phyloP scores from a whole-genome alignment of 2,329 filamentous ascomycete species.

The Gaeumannomyces tritici region DNA sequence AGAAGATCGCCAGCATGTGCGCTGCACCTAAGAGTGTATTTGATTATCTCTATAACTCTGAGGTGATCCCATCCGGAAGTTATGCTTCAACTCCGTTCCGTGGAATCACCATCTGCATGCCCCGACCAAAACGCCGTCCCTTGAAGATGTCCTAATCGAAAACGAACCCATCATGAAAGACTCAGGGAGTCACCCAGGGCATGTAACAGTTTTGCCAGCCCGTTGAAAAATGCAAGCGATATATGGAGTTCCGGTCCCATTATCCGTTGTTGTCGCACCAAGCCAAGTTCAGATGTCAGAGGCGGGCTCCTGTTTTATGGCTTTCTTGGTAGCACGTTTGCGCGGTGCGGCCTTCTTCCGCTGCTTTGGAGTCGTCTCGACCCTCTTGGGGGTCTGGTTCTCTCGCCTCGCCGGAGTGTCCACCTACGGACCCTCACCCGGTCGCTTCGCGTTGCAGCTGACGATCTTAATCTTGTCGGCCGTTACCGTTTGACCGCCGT shows the following conservation, averaged over 20 bases:
- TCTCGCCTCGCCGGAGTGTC: background rate
- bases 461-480: conserved; percentile 96
- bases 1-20: background rate
- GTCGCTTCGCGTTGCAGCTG: conserved; percentile 80
- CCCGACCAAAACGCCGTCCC: background rate
- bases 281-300: background rate
- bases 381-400: background rate
- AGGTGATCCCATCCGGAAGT: background rate
- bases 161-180: background rate
- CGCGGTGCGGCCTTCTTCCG: background rate
- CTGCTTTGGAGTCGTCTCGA: background rate
- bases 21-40: too few species aligned
- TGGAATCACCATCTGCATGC: background rate
- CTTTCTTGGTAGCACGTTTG: background rate
- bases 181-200: too few species aligned
- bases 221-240: background rate
- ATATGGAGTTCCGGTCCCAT: background rate
- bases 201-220: background rate
- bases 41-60: background rate
- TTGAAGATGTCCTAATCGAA: background rate
- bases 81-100: background rate
- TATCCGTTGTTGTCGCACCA: background rate
- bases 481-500: conserved; percentile 57
- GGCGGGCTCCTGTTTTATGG: background rate
- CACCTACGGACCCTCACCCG: conserved; percentile 1